Conservation (phyloP, 1,284 basidiomycete genomes). For the Melampsora occidentalis region DNA sequence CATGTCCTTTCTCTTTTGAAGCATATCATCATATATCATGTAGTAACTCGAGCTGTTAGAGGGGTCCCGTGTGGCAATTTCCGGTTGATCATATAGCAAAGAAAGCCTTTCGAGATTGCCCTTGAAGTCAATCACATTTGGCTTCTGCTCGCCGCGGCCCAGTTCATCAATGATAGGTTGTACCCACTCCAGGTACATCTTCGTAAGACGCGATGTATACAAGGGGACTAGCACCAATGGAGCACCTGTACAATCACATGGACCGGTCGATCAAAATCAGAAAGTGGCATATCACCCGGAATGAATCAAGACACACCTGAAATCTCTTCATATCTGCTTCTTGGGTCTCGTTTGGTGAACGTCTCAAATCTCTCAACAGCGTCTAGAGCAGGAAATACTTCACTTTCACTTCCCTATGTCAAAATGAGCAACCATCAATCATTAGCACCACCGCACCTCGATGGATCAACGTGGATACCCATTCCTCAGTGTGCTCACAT, state of each 20-base stretch:
- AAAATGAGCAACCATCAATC: no score
- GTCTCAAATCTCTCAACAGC: neutral
- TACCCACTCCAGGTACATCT: conserved; percentile 1
- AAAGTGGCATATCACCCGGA: no score
- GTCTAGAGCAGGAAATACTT: neutral
- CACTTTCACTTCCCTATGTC: neutral
- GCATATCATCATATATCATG: conserved; percentile 1
- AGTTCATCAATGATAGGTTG: neutral
- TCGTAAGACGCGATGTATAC: neutral
- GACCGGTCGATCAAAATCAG: no score
- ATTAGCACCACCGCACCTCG: no score
- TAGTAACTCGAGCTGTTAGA: neutral
- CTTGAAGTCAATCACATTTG: neutral
- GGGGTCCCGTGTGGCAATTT: neutral
- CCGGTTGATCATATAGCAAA: neutral
- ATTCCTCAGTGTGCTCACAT: neutral
- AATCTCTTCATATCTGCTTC: neutral
- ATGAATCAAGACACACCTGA: neutral
- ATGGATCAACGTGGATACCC: no score
- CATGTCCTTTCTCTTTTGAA: conserved; percentile 4
- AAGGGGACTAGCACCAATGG: conserved; percentile 7
- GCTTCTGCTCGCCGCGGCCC: neutral
- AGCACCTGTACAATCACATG: neutral
- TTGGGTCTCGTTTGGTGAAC: conserved; percentile 6
- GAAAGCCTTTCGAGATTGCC: neutral